A percentile compares a stretch with the other conserved stretches of the same genome.
These are phyloP conservation scores for Acacia concinna DNA, from an alignment of 331 rosid species.

Conservation along the genomic window DNA sequence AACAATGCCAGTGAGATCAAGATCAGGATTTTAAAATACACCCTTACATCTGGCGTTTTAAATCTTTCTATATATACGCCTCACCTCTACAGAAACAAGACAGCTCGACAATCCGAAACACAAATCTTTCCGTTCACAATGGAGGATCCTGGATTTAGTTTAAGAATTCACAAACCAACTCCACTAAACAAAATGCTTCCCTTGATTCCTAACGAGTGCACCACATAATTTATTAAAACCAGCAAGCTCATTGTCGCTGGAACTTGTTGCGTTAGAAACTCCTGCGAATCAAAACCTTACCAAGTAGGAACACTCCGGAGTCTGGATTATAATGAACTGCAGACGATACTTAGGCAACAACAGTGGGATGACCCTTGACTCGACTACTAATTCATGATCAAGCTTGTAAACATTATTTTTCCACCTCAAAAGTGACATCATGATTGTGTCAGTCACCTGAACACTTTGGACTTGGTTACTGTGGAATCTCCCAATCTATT, in stretches of 20 bases:
- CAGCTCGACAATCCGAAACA: conserved; percentile 33
- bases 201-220: conserved; percentile 9
- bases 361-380: conserved; percentile 29
- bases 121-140: conserved; percentile 31
- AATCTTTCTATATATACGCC: conserved; percentile 59
- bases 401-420: conserved; percentile 32
- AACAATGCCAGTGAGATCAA: conserved; percentile 44
- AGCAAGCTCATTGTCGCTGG: conserved; percentile 44
- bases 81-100: conserved; percentile 51
- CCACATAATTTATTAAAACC: conserved; percentile 36
- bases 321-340: conserved; percentile 26
- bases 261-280: conserved; percentile 36
- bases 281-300: conserved; percentile 40
- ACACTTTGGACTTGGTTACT: conserved; percentile 35
- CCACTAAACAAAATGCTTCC: conserved; percentile 38
- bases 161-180: conserved; percentile 45
- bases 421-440: conserved; percentile 54
- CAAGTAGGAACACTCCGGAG: conserved; percentile 29
- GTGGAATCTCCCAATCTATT: conserved; percentile 24
- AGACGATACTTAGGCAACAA: conserved; percentile 26
- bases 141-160: conserved; percentile 41
- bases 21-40: conserved; percentile 40
- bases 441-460: conserved; percentile 49
- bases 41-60: conserved; percentile 38
- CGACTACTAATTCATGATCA: conserved; percentile 21